Conservation (phyloP, 495 filamentous ascomycete genomes). For the Penicillium coprophilum region DNA sequence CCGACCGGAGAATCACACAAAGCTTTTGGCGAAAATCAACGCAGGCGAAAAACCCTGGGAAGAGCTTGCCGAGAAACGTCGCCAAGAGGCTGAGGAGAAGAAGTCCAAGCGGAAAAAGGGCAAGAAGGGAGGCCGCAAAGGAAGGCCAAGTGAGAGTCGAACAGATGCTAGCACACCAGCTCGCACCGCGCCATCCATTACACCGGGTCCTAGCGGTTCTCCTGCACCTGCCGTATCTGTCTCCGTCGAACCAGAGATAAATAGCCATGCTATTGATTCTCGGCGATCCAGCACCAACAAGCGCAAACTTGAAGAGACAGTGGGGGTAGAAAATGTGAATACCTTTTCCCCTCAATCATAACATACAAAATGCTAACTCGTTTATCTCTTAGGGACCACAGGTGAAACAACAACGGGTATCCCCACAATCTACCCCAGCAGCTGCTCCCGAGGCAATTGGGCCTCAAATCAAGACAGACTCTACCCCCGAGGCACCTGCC, state of each 20-base stretch:
- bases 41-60: conserved; percentile 88
- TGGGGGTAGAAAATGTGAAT: conserved; percentile 40
- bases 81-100: conserved; percentile 51
- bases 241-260: conserved; percentile 37
- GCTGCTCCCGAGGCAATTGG: conserved; percentile 18
- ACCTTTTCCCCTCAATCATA: background rate
- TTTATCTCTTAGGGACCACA: conserved; percentile 36
- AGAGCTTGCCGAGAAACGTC: conserved; percentile 55
- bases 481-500: conserved; percentile 21
- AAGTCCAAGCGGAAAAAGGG: conserved; percentile 49
- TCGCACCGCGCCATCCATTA: conserved; percentile 32
- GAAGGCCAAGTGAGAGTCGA: conserved; percentile 44
- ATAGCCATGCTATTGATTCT: conserved; percentile 29
- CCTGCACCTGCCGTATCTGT: conserved; percentile 22
- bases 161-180: conserved; percentile 36
- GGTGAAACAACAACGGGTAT: conserved; percentile 41
- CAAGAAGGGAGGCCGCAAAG: conserved; percentile 45
- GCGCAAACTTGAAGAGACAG: conserved; percentile 45
- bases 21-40: conserved; percentile 68
- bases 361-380: conserved; percentile 10
- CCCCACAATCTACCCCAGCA: conserved; percentile 25
- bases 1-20: conserved; percentile 74
- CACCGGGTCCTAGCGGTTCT: conserved; percentile 29
- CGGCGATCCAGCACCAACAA: conserved; percentile 40
- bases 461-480: conserved; percentile 38